These are phyloP conservation scores for Coniferiporia weirii DNA, from an alignment of 1,284 basidiomycete genomes.

Conservation along the genomic window DNA sequence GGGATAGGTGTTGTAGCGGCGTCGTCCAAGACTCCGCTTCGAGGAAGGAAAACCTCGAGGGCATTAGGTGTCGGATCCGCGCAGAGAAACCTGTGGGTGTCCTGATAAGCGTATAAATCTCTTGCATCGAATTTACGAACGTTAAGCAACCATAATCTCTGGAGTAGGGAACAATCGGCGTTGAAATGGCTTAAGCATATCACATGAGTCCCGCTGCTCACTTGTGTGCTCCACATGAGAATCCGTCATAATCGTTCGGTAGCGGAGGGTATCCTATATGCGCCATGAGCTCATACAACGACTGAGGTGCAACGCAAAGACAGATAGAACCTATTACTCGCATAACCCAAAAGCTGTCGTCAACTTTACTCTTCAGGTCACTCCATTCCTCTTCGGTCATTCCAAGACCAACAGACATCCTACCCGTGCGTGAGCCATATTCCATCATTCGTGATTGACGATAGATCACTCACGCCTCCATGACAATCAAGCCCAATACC, in stretches of 20 bases:
- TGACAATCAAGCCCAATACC: conserved; percentile 64
- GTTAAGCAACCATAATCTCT: conserved; percentile 86
- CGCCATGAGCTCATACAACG: background rate
- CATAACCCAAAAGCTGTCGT: conserved; percentile 86
- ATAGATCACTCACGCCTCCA: conserved; percentile 63
- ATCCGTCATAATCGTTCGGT: conserved; percentile 69
- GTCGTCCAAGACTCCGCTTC: conserved; percentile 31
- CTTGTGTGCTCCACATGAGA: conserved; percentile 84
- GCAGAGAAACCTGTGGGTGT: conserved; percentile 57
- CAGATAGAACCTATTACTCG: conserved; percentile 58
- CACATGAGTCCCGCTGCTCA: conserved; percentile 28
- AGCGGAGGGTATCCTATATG: conserved; percentile 74
- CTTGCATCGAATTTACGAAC: conserved; percentile 35
- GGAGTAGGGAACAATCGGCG: conserved; percentile 15
- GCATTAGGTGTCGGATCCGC: conserved; percentile 75
- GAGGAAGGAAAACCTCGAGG: conserved; percentile 70
- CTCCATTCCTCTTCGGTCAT: conserved; percentile 68
- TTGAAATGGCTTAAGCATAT: conserved; percentile 6
- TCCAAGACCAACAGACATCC: conserved; percentile 76
- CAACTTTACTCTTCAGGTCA: conserved; percentile 57
- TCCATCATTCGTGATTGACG: background rate
- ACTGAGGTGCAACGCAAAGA: conserved; percentile 8
- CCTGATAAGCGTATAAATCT: conserved; percentile 13
- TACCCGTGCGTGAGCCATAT: conserved; percentile 26
- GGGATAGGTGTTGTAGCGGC: conserved; percentile 25